Base-by-base conservation (phyloP, 805 yeast genomes). In the Candida alai region DNA sequence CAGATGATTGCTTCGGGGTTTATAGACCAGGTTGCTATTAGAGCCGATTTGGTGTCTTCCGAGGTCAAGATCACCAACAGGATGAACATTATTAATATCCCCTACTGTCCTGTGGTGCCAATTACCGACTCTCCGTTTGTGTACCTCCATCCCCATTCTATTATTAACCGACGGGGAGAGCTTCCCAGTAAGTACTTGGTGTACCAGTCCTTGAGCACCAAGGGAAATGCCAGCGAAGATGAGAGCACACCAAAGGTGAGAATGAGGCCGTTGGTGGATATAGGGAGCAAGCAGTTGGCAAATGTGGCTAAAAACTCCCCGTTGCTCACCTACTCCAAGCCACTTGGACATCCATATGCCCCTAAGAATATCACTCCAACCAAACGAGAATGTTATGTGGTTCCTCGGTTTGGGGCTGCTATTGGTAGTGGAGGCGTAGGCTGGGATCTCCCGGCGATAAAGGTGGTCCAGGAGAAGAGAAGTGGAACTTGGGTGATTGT, bases 1-100 rank as follows among this genome's bases (percentile, higher is more conserved):
- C 99, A 93, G 59, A 89, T 93, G 78, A 68, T 90, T 3, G 76
- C 96, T 5, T 81, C 97, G 0, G 98, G 97, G 0, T 93, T 84
- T 49, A 70, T 93, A 24, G 99, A 93, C 56, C 95, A 85, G 52
- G 73, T 90, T 15, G 95, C 95, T 1, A 74, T 86, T 11, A 70
- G 97, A 41, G 89, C 86, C 1, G 97, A 89, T 50, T 46, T 78
- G 20, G 60, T 78, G 5, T 78, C 84, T 13, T 65, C 78, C 1
- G 95, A 84, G 13, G 67, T 77, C 6, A 65, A 59, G 30, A 58
- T 81, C 3, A 64, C 81, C 2, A 82, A 81, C 41, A 78, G 72
- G 33, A 65, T 81, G 4, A 66, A 62, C 26, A 68, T 81, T 24
- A 72, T 68, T 35, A 74, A 68, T 37, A 67, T 85, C 10, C 93